A percentile compares a stretch with the other conserved stretches of the same genome.
phyloP scores from a whole-genome alignment of 352 stramenopile species.

The Lagenidium giganteum region DNA sequence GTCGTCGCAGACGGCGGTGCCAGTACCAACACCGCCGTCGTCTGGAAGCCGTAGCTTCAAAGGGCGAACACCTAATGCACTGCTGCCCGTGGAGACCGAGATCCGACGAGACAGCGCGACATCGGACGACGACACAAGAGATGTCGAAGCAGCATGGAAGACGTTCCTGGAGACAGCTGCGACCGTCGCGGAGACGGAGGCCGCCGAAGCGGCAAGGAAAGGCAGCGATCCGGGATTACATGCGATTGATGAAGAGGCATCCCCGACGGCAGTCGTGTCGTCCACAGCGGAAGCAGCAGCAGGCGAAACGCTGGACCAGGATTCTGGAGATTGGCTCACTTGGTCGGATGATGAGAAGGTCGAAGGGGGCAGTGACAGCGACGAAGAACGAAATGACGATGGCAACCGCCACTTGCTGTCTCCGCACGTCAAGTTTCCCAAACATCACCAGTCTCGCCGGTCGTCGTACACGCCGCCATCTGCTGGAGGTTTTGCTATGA shows the following conservation, averaged over 20 bases:
- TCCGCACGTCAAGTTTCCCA: too few relatives aligned
- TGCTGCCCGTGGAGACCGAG: slow-evolving; percentile 6
- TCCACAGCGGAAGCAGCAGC: neutral
- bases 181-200: slow-evolving; percentile 10
- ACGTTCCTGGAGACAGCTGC: slow-evolving; percentile 42
- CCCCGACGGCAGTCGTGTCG: neutral
- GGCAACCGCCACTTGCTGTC: too few relatives aligned
- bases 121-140: slow-evolving; percentile 52
- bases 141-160: slow-evolving; percentile 57
- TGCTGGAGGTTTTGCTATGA: neutral
- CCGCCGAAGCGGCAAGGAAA: neutral
- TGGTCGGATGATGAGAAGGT: too few relatives aligned
- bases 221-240: too few relatives aligned
- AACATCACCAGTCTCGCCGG: too few relatives aligned
- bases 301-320: neutral
- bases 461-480: too few relatives aligned
- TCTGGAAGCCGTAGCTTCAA: slow-evolving; percentile 1
- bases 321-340: too few relatives aligned
- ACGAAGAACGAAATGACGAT: too few relatives aligned
- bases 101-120: slow-evolving; percentile 13
- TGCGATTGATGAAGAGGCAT: neutral
- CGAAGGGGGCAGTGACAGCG: too few relatives aligned
- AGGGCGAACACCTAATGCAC: slow-evolving; percentile 5
- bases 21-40: slow-evolving; percentile 4
- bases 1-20: too few relatives aligned